Evolutionary conservation across 2,329 filamentous ascomycete genomes (phyloP).

Genomic region (Parastagonospora nodorum): DNA sequence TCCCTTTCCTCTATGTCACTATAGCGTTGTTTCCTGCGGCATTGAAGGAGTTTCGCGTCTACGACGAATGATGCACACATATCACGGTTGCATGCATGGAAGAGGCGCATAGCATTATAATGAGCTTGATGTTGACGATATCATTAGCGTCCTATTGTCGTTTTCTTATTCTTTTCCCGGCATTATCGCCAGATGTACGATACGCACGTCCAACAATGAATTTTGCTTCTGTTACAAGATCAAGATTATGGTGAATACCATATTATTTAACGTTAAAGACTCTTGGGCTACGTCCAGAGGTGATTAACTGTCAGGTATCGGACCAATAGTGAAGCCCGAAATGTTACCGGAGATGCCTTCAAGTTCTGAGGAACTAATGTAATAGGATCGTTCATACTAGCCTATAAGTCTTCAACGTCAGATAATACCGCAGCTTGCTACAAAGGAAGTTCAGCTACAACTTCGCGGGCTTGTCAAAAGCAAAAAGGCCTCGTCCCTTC

Average conservation of each 20-base stretch:
- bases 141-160: neutral
- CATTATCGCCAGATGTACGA: neutral
- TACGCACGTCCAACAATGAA: neutral
- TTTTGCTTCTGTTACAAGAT: neutral
- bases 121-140: neutral
- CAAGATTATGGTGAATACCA: no score
- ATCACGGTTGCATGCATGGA: conserved; percentile 8
- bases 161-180: neutral
- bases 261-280: no score
- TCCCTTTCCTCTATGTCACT: neutral
- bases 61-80: conserved; percentile 12
- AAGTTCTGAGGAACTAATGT: no score
- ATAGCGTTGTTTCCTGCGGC: conserved; percentile 5
- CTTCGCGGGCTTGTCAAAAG: conserved; percentile 26
- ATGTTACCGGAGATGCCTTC: no score
- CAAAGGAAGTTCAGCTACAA: conserved; percentile 8
- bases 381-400: no score
- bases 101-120: conserved; percentile 1
- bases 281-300: no score
- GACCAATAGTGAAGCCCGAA: no score
- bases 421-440: no score
- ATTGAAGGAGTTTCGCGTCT: conserved; percentile 6
- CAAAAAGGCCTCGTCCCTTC: conserved; percentile 37
- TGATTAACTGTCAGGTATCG: no score
- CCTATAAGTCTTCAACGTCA: no score